Evolutionary conservation across 1,284 basidiomycete genomes (phyloP).

Genomic region (Ustilago nuda): DNA sequence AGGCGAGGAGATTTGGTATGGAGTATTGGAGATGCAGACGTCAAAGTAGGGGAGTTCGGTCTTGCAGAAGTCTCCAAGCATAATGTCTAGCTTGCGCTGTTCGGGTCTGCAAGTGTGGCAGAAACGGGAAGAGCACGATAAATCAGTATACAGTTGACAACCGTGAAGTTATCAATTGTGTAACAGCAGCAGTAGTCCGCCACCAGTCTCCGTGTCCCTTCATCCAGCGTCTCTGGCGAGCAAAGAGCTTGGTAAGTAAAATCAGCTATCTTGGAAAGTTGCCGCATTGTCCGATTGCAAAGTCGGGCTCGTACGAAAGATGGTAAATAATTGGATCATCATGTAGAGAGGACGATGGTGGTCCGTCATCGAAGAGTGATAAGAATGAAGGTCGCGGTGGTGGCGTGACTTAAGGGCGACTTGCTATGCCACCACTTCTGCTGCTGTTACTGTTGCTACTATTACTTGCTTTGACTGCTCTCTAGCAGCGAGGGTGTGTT

Average conservation of each 20-base stretch:
- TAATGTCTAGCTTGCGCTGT: slow-evolving; percentile 91
- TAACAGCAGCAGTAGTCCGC: slow-evolving; percentile 10
- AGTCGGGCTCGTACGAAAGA: slow-evolving; percentile 60
- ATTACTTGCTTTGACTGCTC: slow-evolving; percentile 1
- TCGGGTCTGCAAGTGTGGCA: slow-evolving; percentile 77
- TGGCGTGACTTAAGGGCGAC: not conserved
- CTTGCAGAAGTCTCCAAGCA: slow-evolving; percentile 97
- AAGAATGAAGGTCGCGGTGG: not conserved
- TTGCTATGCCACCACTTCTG: not conserved
- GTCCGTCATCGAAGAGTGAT: not conserved
- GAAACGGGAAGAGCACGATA: not conserved
- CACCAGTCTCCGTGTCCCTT: not conserved
- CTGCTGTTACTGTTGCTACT: not conserved
- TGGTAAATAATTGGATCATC: slow-evolving; percentile 57
- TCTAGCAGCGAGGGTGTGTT: not conserved
- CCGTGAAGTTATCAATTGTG: not conserved
- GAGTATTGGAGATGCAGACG: slow-evolving; percentile 98
- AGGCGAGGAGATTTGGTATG: slow-evolving; percentile 98
- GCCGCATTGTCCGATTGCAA: slow-evolving; percentile 59
- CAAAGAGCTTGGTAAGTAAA: slow-evolving; percentile 2
- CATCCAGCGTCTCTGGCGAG: not conserved
- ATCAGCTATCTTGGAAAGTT: slow-evolving; percentile 51
- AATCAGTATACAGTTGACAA: slow-evolving; percentile 15
- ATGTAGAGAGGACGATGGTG: slow-evolving; percentile 10
- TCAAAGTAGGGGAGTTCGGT: slow-evolving; percentile 97